A percentile compares a stretch with the other conserved stretches of the same genome.
phyloP scores from a whole-genome alignment of 2,329 filamentous ascomycete species.

The Cordyceps farinosa region DNA sequence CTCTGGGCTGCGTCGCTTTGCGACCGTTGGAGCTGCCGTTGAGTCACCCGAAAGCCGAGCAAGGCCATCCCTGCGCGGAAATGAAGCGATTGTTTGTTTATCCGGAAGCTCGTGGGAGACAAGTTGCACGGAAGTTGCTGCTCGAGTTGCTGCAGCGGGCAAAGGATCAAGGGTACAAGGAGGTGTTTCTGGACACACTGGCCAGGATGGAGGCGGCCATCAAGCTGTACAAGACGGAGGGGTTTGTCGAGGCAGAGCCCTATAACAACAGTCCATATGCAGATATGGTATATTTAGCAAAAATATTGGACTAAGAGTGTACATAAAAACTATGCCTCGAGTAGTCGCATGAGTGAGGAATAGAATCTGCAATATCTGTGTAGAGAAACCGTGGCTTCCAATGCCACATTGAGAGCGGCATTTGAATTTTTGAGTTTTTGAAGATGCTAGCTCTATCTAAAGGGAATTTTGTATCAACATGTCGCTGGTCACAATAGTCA shows the following conservation, averaged over 20 bases:
- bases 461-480: no score
- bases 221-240: conserved; percentile 25
- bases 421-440: no score
- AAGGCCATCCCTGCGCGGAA: conserved; percentile 23
- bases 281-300: conserved; percentile 24
- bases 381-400: no score
- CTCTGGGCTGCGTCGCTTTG: conserved; percentile 28
- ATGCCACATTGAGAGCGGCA: no score
- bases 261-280: conserved; percentile 26
- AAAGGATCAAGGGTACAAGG: conserved; percentile 21
- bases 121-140: conserved; percentile 24
- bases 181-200: conserved; percentile 27
- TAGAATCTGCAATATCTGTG: no score
- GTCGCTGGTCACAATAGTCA: no score
- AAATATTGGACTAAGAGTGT: background rate
- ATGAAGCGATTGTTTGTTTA: conserved; percentile 29
- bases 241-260: conserved; percentile 22
- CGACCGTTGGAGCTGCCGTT: conserved; percentile 22
- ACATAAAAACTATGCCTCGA: background rate
- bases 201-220: conserved; percentile 25
- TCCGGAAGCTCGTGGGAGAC: conserved; percentile 26
- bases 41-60: conserved; percentile 12
- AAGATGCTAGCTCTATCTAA: no score
- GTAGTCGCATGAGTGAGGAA: no score
- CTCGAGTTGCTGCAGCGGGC: conserved; percentile 21